phyloP scores from a whole-genome alignment of 1,139 yeast species.

The Arxiozyma heterogenica region DNA sequence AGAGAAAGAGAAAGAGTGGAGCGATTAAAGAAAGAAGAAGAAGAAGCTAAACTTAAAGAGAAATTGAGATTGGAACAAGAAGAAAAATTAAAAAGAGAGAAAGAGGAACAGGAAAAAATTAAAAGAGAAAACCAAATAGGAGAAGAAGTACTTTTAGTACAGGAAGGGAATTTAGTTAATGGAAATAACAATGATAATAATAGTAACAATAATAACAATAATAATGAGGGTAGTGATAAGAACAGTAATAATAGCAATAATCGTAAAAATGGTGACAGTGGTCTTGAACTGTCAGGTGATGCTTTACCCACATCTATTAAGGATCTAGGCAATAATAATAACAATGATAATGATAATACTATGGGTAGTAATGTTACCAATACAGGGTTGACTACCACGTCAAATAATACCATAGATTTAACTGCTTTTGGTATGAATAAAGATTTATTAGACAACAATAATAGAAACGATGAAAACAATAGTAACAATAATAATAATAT shows the following conservation, averaged over 20 bases:
- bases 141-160: not conserved
- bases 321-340: not conserved
- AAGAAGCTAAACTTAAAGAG: conserved; percentile 3
- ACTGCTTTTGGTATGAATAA: conserved; percentile 7
- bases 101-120: not conserved
- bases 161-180: not conserved
- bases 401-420: not conserved
- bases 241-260: too few relatives aligned
- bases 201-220: not conserved
- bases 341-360: not conserved
- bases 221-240: not conserved
- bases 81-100: not conserved
- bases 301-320: not conserved
- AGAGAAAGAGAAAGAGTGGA: conserved; percentile 5
- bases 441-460: conserved; percentile 5
- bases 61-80: not conserved
- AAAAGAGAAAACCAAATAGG: not conserved
- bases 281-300: not conserved
- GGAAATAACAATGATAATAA: not conserved
- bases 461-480: conserved; percentile 5
- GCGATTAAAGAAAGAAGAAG: conserved; percentile 4
- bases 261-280: too few relatives aligned
- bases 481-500: not conserved
- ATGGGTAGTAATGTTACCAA: not conserved
- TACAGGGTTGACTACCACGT: not conserved